Evolutionary conservation across 176 grass and related monocot species (phyloP), one percentile per base, ranked within the genome.

Genomic region (Cenchrus americanus): DNA sequence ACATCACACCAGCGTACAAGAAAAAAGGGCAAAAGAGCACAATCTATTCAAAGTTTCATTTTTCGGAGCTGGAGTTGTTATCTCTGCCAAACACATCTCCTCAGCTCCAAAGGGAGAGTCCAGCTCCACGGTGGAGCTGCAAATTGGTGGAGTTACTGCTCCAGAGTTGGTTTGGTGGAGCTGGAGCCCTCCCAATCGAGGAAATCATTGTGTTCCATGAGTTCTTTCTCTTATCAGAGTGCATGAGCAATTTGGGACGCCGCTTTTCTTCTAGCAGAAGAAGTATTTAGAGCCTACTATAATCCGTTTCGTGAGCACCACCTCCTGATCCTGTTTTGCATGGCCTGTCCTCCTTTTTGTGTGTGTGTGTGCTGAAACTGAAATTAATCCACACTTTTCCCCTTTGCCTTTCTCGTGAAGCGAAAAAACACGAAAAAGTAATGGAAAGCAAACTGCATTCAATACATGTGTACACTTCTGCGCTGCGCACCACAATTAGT

Each of bases 361-460:
- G 3, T 44, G 7, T 74, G 65, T 30, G 27, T 30, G 27, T 30
- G 27, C 27, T 30, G 27, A 30, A 30, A 30, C 49, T 23, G 15
- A 23, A 75, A 11, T 54, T 57, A 21, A 14, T 83, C 8, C 37
- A 7, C 5, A 17, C 47, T 73, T 78, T 78, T 53, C 13, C 34
- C 59, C 17, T 37, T 18, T 14, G 0, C 23, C 82, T 79, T 71
- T 32, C 26, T 22, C 14, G 15, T 24, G 54, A 55, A 71, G 66
- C 17, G 34, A 34, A 21, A 60, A 30, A 59, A 46, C 59, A 18
- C 14, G 2, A 15, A 34, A 53, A 69, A 3, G 24, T 13, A 2
- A n/a, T 44, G 43, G 67, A 85, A 62, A 77, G 34, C 18, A 23
- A 46, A 81, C n/a, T n/a, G 44, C 75, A 50, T 73, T 79, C 15